Base-by-base conservation (phyloP, 176 grass and related monocot genomes). In the Oropetium thomaeum region DNA sequence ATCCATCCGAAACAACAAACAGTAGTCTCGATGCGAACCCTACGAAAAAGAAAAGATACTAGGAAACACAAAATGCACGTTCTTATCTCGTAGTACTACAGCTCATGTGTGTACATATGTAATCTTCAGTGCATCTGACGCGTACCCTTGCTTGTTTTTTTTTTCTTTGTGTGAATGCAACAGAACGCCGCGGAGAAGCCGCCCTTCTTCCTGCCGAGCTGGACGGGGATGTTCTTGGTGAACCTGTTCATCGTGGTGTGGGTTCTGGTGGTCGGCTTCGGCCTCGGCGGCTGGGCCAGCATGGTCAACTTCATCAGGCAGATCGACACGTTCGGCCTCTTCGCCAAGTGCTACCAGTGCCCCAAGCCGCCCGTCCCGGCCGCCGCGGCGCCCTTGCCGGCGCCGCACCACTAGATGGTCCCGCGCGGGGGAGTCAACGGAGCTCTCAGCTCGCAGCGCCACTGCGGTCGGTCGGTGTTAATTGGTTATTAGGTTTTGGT, bases 341-440 rank as follows among this genome's bases (percentile, higher is more conserved):
- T 93, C 67, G 87, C 87, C 85, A 93, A 93, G 75, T 93, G 91
- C 91, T 93, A 93, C 75, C 91, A 93, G 59, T 93, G 91, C 66
- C 91, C 87, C 20, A 93, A 93, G 82, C 43, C 90, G 9, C 25
- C 73, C 15, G 38, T 62, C 22, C 40, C 65, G 3, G 25, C n/a
- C 5, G 30, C 45, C 0, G 80, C 73, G 3, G 67, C 82, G 23
- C 82, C 85, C 5, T 58, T 81, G 78, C 74, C n/a, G n/a, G n/a
- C n/a, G n/a, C n/a, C 61, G 53, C 87, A 85, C 33, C 90, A 80
- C n/a, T 85, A 85, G 7, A 5, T 20, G 17, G 16, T 33, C 25
- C 77, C 27, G 37, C n/a, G 53, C n/a, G 23, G 22, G 22, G 53
- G 53, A 57, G 53, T 13, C 23, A 4, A 81, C 71, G 58, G 39